Base-by-base conservation (phyloP, 23 red algal genomes). In the Pyropia haitanensis region DNA sequence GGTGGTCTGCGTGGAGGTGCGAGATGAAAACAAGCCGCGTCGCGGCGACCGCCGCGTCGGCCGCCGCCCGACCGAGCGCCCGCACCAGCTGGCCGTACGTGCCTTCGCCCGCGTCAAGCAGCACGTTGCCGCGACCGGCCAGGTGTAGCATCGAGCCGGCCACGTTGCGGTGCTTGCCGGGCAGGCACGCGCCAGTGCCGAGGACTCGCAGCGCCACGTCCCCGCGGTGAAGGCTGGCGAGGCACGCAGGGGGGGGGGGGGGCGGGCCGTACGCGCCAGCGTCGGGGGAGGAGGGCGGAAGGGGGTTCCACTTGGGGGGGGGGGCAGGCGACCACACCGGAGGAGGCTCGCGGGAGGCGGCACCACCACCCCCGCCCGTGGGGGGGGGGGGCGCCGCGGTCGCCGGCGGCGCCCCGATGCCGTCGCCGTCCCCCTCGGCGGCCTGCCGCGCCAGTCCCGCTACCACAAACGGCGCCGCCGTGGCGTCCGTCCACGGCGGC, bases 1-100 rank as follows among this genome's bases (percentile, higher is more conserved):
- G 93, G 61, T 97, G 93, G 65, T 97, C 93, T 2, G 93, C 93
- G 61, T 97, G 93, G 72, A 97, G 90, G 73, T 97, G 93, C 15
- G 93, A 97, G 29, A 97, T 75, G 48, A 75, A 97, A 2, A 97
- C 71, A 27, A 87, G 58, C 18, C 70, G 76, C 12, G 84, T 46
- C 3, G 29, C 32, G 14, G 33, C 59, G 5, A 96, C 26, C 2
- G 65, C 27, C 10, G 61, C 26, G 28, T 76, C 48, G 5, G 80
- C 71, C 17, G 71, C 62, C 19, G 70, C 61, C 14, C 63, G 22
- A 0, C 91, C 91, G 58, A 96, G 75, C 25, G 66, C 61, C 33
- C 82, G 77, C 24, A 89, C 61, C 72, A 97, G 69, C 67, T 97
- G 93, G 63, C 93, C 93, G 65, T 73, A 97, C 1, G 93, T 97